These are phyloP conservation scores for Naganishia onofrii DNA, from an alignment of 768 basidiomycete species.

Conservation along the genomic window DNA sequence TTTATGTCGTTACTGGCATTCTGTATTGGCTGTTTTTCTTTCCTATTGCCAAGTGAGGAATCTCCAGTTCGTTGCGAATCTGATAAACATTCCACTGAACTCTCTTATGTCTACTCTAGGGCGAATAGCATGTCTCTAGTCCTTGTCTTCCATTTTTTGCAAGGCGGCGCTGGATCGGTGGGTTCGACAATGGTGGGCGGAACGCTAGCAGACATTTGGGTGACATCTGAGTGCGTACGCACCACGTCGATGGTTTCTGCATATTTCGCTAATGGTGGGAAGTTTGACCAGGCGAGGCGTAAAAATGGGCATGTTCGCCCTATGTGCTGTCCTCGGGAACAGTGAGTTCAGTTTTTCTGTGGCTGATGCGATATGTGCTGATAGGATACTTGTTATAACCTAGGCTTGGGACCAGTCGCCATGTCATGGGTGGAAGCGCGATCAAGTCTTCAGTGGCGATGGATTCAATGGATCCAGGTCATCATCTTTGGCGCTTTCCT, in stretches of 20 bases:
- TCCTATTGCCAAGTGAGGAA: slow-evolving; percentile 25
- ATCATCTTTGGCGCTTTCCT: slow-evolving; percentile 62
- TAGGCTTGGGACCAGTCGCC: slow-evolving; percentile 63
- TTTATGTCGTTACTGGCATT: slow-evolving; percentile 44
- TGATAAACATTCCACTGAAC: not conserved
- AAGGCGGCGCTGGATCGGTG: slow-evolving; percentile 49
- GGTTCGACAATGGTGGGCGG: slow-evolving; percentile 54
- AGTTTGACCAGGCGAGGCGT: slow-evolving; percentile 17
- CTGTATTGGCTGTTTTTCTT: slow-evolving; percentile 38
- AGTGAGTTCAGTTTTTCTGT: not conserved
- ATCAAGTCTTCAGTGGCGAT: slow-evolving; percentile 65
- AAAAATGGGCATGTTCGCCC: slow-evolving; percentile 25
- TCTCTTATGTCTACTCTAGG: slow-evolving; percentile 34
- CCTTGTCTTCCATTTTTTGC: slow-evolving; percentile 49
- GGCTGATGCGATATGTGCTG: not conserved
- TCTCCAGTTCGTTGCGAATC: not conserved
- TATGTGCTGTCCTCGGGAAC: slow-evolving; percentile 57
- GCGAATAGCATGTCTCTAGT: slow-evolving; percentile 51
- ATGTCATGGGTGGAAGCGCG: slow-evolving; percentile 64
- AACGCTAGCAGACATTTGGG: slow-evolving; percentile 53
- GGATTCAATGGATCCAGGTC: slow-evolving; percentile 78
- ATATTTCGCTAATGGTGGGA: not conserved
- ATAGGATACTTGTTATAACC: not conserved
- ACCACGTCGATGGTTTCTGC: not conserved
- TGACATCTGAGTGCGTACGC: slow-evolving; percentile 35